Conservation (phyloP, 140 eudicot genomes). For the Cichorium intybus region DNA sequence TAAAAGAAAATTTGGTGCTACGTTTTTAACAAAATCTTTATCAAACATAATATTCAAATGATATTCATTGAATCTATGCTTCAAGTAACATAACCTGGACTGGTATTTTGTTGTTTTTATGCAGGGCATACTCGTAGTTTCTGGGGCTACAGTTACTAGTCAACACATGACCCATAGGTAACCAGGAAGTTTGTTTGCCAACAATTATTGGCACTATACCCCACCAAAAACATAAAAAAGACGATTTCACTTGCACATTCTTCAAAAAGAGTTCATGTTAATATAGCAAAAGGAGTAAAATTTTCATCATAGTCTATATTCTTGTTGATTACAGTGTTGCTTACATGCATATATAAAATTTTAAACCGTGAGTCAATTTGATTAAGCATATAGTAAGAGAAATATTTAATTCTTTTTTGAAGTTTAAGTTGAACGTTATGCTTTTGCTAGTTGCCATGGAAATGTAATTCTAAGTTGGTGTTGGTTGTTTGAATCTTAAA, state of each 20-base stretch:
- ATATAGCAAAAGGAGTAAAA: conserved; percentile 5
- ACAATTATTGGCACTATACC: not conserved
- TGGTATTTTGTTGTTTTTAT: not conserved
- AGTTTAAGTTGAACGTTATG: no score
- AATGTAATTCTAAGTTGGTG: no score
- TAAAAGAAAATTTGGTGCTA: no score
- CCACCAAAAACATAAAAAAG: not conserved
- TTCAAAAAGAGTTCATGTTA: not conserved
- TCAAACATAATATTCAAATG: no score
- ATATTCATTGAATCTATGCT: not conserved
- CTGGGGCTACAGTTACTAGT: conserved; percentile 20
- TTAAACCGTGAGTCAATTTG: no score
- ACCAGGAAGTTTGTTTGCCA: not conserved
- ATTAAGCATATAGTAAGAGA: no score
- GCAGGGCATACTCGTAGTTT: no score
- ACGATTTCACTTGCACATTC: not conserved
- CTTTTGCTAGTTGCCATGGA: no score
- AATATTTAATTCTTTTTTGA: no score
- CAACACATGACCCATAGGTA: conserved; percentile 1
- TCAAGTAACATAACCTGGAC: not conserved
- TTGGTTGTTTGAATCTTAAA: no score
- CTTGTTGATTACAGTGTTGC: conserved; percentile 11
- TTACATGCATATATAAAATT: conserved; percentile 8
- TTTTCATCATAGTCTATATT: not conserved
- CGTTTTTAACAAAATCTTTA: no score